These are phyloP conservation scores for Penicillium sp. DNA, from an alignment of 2,329 filamentous ascomycete species.

Conservation along the genomic window DNA sequence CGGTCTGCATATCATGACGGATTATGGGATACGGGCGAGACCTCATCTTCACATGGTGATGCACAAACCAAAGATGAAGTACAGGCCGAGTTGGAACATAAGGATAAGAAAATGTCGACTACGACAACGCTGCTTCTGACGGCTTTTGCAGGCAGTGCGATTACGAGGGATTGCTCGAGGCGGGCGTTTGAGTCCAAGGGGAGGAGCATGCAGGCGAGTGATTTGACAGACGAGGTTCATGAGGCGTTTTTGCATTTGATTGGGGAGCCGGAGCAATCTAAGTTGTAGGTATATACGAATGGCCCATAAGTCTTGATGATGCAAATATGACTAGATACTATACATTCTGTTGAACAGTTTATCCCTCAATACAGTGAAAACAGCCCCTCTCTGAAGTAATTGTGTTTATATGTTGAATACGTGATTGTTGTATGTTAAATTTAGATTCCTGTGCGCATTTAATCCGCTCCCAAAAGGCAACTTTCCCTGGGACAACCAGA, in stretches of 20 bases:
- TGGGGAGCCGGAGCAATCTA: slow-evolving; percentile 60
- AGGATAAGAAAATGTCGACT: slow-evolving; percentile 53
- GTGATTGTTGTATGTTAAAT: no score
- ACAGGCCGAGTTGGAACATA: slow-evolving; percentile 39
- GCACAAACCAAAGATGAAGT: slow-evolving; percentile 39
- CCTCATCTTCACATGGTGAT: slow-evolving; percentile 20
- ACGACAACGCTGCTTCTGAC: slow-evolving; percentile 66
- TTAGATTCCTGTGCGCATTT: neutral
- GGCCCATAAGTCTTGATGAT: no score
- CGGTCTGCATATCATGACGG: slow-evolving; percentile 78
- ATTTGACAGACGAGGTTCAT: slow-evolving; percentile 87
- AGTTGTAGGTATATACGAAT: no score
- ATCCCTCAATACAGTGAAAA: neutral
- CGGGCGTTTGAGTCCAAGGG: slow-evolving; percentile 82
- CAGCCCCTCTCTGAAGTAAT: no score
- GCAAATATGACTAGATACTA: neutral
- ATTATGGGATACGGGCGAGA: slow-evolving; percentile 61
- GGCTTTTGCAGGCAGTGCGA: slow-evolving; percentile 78
- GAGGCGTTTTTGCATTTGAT: slow-evolving; percentile 74
- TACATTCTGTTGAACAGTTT: neutral
- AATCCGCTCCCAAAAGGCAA: no score
- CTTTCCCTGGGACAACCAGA: neutral
- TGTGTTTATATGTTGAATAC: no score
- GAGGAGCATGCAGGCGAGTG: slow-evolving; percentile 83
- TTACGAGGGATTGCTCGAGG: slow-evolving; percentile 87